Base-by-base conservation (phyloP, 202 grass and related monocot genomes). In the Bolboschoenoplectus hybrid region DNA sequence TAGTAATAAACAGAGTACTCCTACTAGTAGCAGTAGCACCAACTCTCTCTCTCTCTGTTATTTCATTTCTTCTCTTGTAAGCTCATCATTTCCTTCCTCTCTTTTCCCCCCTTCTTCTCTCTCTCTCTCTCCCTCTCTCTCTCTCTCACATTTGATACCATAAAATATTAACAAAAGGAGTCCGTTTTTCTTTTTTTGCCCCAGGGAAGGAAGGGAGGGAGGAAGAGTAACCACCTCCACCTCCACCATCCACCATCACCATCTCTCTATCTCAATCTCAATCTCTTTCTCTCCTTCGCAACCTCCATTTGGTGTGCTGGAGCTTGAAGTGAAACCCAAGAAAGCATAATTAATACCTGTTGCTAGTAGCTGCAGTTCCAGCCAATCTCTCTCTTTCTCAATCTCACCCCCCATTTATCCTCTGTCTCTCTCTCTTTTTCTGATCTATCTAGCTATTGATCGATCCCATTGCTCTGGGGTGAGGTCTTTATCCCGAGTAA, bases 291-390 rank as follows among this genome's bases (percentile, higher is more conserved):
- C 34, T 10, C 66, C 17, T 3, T 14, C 19, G 85, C 44, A 87
- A 56, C 85, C 62, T 74, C 69, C 75, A 82, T 85, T 78, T 83
- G 45, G 70, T 80, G n/a, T 57, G 8, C 66, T 56, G 49, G 85
- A 45, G 8, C 90, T 92, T 94, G 90, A 87, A 96, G 97, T 99
- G 84, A 67, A 94, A 93, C 81, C 92, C 86, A 99, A 96, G 93
- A 84, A 94, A 97, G 20, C 73, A 97, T 99, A 82, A 97, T 99
- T 86, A 40, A 90, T 88, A 84, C 74, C 81, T 80, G 80, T 6
- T 80, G 66, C 14, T 60, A 72, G 2, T 82, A 26, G 85, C 26
- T 63, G 26, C 86, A 11, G 64, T 86, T 74, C 60, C 61, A 9
- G 71, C 47, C 74, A 58, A 26, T 26, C 26, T 26, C 26, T 57